Evolutionary conservation across 495 filamentous ascomycete genomes (phyloP).

Genomic region (Neurospora sp.): DNA sequence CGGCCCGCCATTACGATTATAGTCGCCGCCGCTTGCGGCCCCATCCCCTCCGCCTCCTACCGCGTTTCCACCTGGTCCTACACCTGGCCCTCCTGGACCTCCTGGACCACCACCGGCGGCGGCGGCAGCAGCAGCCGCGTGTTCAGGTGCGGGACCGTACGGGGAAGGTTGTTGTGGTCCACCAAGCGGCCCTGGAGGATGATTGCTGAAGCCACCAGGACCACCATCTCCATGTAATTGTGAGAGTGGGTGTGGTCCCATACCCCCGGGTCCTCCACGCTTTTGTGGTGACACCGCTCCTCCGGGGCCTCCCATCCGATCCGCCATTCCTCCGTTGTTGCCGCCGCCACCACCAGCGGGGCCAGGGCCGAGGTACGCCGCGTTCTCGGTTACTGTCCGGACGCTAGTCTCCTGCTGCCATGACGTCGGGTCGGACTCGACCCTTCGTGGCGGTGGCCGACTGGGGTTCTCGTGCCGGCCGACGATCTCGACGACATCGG

Average conservation of each 20-base stretch:
- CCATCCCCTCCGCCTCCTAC: not conserved
- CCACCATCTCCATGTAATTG: slow-evolving; percentile 5
- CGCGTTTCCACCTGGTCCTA: not conserved
- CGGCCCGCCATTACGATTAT: not conserved
- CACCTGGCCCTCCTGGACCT: not conserved
- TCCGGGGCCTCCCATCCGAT: not conserved
- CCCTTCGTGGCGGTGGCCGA: slow-evolving; percentile 40
- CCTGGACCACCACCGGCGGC: not conserved
- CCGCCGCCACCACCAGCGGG: not conserved
- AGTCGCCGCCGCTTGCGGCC: not conserved
- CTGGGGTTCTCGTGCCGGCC: slow-evolving; percentile 37
- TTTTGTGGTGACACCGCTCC: slow-evolving; percentile 33
- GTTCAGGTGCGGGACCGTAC: not conserved
- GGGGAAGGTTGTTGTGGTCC: not conserved
- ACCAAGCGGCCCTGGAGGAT: not conserved
- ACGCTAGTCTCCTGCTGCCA: slow-evolving; percentile 78
- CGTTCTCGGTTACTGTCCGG: slow-evolving; percentile 60
- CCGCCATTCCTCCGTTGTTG: not conserved
- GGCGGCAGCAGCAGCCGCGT: not conserved
- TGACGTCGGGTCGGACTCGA: slow-evolving; percentile 69
- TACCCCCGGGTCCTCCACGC: slow-evolving; percentile 13
- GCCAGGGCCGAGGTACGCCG: slow-evolving; percentile 19
- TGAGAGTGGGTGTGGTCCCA: not conserved
- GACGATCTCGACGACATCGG: slow-evolving; percentile 46
- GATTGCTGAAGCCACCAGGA: slow-evolving; percentile 18